phyloP scores from a whole-genome alignment of 306 rosid species.

The Castanopsis chinensis region DNA sequence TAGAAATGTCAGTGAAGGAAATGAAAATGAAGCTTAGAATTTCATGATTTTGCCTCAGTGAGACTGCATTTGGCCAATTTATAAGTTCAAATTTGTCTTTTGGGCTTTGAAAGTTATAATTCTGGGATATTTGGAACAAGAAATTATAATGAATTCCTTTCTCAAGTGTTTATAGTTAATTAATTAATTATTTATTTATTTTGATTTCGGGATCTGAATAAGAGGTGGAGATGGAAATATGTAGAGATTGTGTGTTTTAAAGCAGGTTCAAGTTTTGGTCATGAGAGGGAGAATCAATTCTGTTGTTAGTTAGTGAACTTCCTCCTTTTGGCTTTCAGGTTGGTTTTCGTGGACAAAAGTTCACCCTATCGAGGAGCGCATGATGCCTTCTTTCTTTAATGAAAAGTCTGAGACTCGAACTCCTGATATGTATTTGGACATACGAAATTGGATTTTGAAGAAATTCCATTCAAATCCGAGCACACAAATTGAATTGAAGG shows the following conservation, averaged over 20 bases:
- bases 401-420: slow-evolving; percentile 59
- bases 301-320: slow-evolving; percentile 5
- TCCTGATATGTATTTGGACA: slow-evolving; percentile 64
- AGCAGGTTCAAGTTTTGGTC: slow-evolving; percentile 1
- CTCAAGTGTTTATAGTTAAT: background rate
- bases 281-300: background rate
- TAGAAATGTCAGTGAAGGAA: background rate
- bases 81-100: no score
- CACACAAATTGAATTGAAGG: slow-evolving; percentile 59
- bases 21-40: background rate
- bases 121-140: background rate
- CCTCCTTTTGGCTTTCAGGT: slow-evolving; percentile 51
- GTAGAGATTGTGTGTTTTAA: background rate
- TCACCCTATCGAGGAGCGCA: slow-evolving; percentile 72
- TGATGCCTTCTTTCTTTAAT: slow-evolving; percentile 71
- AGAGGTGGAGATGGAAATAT: background rate
- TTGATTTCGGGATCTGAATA: background rate
- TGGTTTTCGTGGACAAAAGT: slow-evolving; percentile 83
- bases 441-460: slow-evolving; percentile 77
- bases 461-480: slow-evolving; percentile 62
- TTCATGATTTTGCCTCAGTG: background rate
- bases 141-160: background rate
- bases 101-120: no score
- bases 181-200: background rate
- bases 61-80: no score